A percentile compares a stretch with the other conserved stretches of the same genome.
phyloP scores from a whole-genome alignment of 108 stramenopile species.

The Cyclotella choctawhatcheeana region DNA sequence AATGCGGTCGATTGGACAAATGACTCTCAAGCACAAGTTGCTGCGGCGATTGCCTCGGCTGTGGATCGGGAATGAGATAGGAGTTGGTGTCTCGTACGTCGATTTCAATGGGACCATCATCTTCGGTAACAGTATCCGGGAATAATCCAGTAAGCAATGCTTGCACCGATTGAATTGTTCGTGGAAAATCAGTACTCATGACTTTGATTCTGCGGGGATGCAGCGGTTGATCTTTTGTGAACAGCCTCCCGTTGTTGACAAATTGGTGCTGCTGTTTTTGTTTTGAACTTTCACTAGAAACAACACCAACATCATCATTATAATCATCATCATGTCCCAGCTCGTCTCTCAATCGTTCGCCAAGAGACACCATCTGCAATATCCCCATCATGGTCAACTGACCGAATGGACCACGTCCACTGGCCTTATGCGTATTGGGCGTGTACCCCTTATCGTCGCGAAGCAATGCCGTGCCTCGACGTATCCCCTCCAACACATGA shows the following conservation, averaged over 20 bases:
- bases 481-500: conserved; percentile 56
- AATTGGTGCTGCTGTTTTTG: conserved; percentile 20
- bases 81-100: conserved; percentile 66
- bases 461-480: conserved; percentile 45
- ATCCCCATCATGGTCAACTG: conserved; percentile 77
- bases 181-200: conserved; percentile 73
- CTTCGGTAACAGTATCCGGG: conserved; percentile 41
- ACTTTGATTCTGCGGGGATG: conserved; percentile 57
- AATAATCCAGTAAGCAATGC: conserved; percentile 76
- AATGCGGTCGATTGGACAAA: conserved; percentile 57
- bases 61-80: conserved; percentile 84
- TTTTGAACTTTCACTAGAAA: too few species aligned
- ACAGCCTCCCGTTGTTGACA: conserved; percentile 30
- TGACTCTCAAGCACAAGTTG: conserved; percentile 67
- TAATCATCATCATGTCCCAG: conserved; percentile 32
- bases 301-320: too few species aligned
- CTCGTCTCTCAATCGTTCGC: conserved; percentile 63
- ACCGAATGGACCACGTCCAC: conserved; percentile 75
- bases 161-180: conserved; percentile 86
- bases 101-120: conserved; percentile 47
- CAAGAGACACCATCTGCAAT: conserved; percentile 80
- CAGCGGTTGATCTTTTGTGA: conserved; percentile 40
- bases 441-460: conserved; percentile 17
- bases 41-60: conserved; percentile 66
- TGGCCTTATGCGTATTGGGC: conserved; percentile 51